Evolutionary conservation across 768 basidiomycete genomes (phyloP).

Genomic region (Termitomyces sp.): DNA sequence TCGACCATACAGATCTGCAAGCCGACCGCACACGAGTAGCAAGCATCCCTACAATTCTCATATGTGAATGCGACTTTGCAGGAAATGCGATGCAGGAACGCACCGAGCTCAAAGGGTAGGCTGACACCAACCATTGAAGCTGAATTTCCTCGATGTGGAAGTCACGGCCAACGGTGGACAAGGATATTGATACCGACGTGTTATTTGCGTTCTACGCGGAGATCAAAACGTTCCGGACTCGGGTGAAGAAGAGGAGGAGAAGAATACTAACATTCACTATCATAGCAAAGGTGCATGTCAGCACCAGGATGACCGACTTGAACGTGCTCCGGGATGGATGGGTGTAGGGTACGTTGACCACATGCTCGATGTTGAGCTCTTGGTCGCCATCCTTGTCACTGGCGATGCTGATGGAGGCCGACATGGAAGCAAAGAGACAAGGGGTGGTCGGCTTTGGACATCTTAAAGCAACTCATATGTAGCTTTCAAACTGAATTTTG

Average conservation of each 20-base stretch:
- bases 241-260: not conserved
- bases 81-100: constrained; percentile 1
- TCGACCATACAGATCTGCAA: constrained; percentile 78
- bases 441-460: not conserved
- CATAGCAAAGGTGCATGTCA: constrained; percentile 24
- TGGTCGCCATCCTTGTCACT: constrained; percentile 8
- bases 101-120: constrained; percentile 66
- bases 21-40: constrained; percentile 70
- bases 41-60: constrained; percentile 60
- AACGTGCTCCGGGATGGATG: constrained; percentile 14
- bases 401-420: constrained; percentile 4
- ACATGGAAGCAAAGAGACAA: constrained; percentile 5
- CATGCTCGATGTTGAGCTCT: constrained; percentile 1
- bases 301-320: constrained; percentile 19
- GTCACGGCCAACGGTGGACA: constrained; percentile 48
- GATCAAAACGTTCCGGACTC: not conserved
- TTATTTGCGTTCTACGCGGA: constrained; percentile 32
- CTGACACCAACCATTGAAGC: constrained; percentile 66
- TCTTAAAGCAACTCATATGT: not conserved
- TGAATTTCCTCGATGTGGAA: constrained; percentile 45
- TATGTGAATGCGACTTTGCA: not conserved
- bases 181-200: constrained; percentile 46
- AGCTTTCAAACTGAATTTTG: not conserved
- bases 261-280: constrained; percentile 19
- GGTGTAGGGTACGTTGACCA: not conserved